Percentiles rank a stretch among this genome's conserved stretches.
Conservation (phyloP, 371 early-diverging fungal genomes). For the Mortierella sp. region DNA sequence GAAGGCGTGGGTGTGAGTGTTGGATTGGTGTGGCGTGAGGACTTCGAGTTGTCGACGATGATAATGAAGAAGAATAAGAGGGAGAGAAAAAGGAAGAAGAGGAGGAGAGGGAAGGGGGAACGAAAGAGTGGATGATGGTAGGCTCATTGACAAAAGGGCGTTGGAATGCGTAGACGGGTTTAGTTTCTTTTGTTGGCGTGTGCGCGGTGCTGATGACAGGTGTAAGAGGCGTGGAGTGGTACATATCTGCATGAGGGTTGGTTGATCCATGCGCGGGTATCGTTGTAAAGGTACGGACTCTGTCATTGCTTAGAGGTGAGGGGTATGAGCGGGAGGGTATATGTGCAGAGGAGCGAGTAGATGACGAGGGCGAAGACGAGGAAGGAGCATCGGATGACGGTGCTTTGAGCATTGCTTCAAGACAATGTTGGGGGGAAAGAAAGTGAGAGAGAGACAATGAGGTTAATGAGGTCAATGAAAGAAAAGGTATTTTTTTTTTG, state of each 20-base stretch:
- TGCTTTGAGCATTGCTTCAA: neutral
- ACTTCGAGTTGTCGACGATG: neutral
- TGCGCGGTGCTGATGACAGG: neutral
- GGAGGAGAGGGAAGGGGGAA: neutral
- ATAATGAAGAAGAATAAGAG: neutral
- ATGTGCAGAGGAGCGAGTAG: neutral
- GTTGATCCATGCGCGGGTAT: neutral
- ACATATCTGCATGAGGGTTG: neutral
- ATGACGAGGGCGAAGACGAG: neutral
- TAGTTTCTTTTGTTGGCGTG: neutral
- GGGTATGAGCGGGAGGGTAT: neutral
- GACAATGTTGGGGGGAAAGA: neutral
- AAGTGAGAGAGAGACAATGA: neutral
- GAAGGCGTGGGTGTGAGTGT: neutral
- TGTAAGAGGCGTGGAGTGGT: neutral
- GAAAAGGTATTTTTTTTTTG: neutral
- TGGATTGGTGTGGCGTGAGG: neutral
- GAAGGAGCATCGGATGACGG: neutral
- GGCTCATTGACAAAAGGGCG: conserved; percentile 3
- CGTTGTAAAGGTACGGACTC: no score
- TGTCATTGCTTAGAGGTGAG: neutral
- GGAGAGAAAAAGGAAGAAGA: no score
- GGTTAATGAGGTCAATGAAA: neutral
- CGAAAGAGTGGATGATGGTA: neutral
- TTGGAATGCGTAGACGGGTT: neutral